Base-by-base conservation (phyloP, 495 filamentous ascomycete species). In the Xylaria palmicola region DNA sequence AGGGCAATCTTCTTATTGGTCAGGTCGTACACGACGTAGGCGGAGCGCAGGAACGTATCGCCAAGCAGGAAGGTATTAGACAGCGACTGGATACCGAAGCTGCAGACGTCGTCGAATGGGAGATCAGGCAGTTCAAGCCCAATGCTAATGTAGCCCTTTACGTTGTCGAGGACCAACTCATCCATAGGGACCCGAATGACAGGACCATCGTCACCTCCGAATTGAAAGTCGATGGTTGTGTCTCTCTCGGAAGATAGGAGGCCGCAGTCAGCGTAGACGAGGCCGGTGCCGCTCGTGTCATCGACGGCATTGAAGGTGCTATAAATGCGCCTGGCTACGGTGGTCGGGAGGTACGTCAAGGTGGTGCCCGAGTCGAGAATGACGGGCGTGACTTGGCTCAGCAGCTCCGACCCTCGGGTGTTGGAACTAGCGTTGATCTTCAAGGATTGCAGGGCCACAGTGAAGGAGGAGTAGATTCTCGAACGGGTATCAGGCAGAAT, bases 1-100 rank as follows among this genome's bases (percentile, higher is more conserved):
- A 98, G 74, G 15, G 85, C 90, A 60, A 98, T 90, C 75, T 93
- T 79, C 72, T 93, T 88, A 70, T 93, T 92, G 12, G 77, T 77
- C 9, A 97, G 80, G 65, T 97, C 93, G 69, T 94, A 97, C 0
- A 98, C 94, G 27, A 97, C 90, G 67, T 98, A 98, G 2, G 93
- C 91, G 57, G 86, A 90, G 52, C 94, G 87, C 17, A 98, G 78
- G 77, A 98, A 98, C 1, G 92, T 97, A 73, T 97, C 93, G 26
- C 94, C 94, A 1, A 84, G 76, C 1, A 84, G 69, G 36, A 75
- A 73, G 43, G 60, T 63, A 40, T 63, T 67, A 1, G 49, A 45
- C 29, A 48, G 55, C 20, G 54, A 30, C 59, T 80, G 74, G 52
- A 80, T 68, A 41, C 78, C 78, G 49, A 81, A 76, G 47, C 75